These are phyloP conservation scores for Sporobolomyces phaffii DNA, from an alignment of 768 basidiomycete species.

Conservation along the genomic window DNA sequence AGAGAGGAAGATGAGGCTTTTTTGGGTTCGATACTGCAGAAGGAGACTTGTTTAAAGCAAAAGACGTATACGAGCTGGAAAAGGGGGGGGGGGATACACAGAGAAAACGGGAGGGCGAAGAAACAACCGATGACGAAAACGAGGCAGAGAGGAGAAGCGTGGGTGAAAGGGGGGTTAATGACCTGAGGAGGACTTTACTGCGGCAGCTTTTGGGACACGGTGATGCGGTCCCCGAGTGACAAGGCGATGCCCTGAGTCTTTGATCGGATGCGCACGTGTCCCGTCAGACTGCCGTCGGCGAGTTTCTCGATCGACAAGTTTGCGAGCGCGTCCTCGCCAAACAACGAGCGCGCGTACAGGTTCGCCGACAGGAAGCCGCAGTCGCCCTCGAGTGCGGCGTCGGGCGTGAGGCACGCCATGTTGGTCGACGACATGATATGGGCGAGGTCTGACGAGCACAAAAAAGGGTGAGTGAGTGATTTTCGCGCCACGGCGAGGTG, in stretches of 20 bases:
- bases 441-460: slow-evolving; percentile 61
- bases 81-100: background rate
- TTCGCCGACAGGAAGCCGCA: slow-evolving; percentile 96
- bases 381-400: slow-evolving; percentile 78
- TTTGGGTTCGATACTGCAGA: too few species aligned
- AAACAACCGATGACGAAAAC: background rate
- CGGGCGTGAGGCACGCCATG: slow-evolving; percentile 93
- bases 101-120: background rate
- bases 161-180: background rate
- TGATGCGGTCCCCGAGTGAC: slow-evolving; percentile 66
- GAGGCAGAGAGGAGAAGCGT: background rate
- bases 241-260: slow-evolving; percentile 97
- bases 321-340: slow-evolving; percentile 93
- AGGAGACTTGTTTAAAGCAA: too few species aligned
- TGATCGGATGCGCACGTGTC: slow-evolving; percentile 90
- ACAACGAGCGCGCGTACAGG: slow-evolving; percentile 88
- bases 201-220: slow-evolving; percentile 30
- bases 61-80: background rate
- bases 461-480: background rate
- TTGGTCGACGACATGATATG: slow-evolving; percentile 97
- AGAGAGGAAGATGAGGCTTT: background rate
- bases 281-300: slow-evolving; percentile 71
- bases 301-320: slow-evolving; percentile 88
- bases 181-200: background rate
- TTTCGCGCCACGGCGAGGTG: slow-evolving; percentile 7